A percentile compares a stretch with the other conserved stretches of the same genome.
phyloP scores from a whole-genome alignment of 106 monocot genomes.

The Platanthera guangdongensis region DNA sequence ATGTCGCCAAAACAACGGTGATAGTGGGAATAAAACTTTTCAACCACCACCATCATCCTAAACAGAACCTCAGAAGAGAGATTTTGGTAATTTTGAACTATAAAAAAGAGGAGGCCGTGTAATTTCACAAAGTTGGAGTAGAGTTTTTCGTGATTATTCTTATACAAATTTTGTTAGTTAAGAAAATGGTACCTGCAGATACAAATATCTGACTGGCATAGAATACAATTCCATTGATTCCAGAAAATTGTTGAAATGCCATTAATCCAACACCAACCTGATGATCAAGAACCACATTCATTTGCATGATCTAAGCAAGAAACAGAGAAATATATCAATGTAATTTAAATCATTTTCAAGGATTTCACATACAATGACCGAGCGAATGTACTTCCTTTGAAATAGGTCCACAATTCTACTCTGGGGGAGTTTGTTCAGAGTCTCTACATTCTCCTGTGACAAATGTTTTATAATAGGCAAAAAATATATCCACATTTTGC shows the following conservation, averaged over 20 bases:
- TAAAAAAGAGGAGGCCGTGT: too few relatives aligned
- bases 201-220: conserved; percentile 61
- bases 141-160: too few relatives aligned
- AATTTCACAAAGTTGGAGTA: too few relatives aligned
- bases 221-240: conserved; percentile 57
- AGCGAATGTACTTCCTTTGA: conserved; percentile 31
- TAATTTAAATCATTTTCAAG: neutral
- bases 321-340: neutral
- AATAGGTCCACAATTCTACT: conserved; percentile 41
- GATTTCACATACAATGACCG: conserved; percentile 42
- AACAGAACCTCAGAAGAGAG: too few relatives aligned
- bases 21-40: too few relatives aligned
- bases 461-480: neutral
- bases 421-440: conserved; percentile 35
- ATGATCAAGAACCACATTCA: conserved; percentile 3
- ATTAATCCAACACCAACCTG: conserved; percentile 69
- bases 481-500: neutral
- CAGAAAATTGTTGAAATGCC: conserved; percentile 72
- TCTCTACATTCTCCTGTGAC: conserved; percentile 43
- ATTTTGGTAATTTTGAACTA: too few relatives aligned
- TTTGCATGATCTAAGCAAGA: neutral
- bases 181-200: conserved; percentile 42
- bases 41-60: too few relatives aligned
- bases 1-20: too few relatives aligned
- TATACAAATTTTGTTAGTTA: neutral